Evolutionary conservation across 148 eudicot species (phyloP), one percentile per base, ranked within the genome.

Genomic region (Rhododendron molle): DNA sequence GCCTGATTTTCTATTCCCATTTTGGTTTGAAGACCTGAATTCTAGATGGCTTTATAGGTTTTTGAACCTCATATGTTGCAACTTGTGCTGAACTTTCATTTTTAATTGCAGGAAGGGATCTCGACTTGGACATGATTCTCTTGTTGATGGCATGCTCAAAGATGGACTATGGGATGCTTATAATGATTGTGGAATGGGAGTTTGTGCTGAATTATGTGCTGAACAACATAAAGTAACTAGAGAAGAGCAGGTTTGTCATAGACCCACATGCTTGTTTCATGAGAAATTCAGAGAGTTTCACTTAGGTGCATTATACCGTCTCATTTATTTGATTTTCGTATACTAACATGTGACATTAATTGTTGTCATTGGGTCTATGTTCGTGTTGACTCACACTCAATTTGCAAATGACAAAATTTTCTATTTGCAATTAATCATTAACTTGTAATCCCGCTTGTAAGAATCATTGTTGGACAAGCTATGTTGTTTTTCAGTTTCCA

Each of bases 121-220:
- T 86, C 96, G 98, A 71, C 93, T 95, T 76, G 99, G 99, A 85
- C 99, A 96, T 86, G 99, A 96, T 91, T 88, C 96, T 86, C 92
- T 96, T 88, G 98, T 95, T 87, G 99, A 96, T 90, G 99, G 99
- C 83, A 95, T 96, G 98, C 88, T 96, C 78, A 96, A 95, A 86
- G 99, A 96, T 87, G 99, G 99, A 21, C 82, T 96, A 20, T 95
- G 98, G 99, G 99, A 96, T 93, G 99, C 92, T 62, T 96, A 94
- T 87, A 96, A 92, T 90, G 99, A 96, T 81, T 90, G 72, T 88
- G 98, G 94, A 36, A 96, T 96, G 99, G 99, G 99, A 74, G 92
- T 91, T 86, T 94, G 98, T 89, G 99, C 98, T 90, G 99, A 96
- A 90, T 50, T 90, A 87, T 96, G 99, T 90, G 96, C 99, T 56